These are phyloP conservation scores for Phytopythium sindhum DNA, from an alignment of 352 stramenopile species.

Conservation along the genomic window DNA sequence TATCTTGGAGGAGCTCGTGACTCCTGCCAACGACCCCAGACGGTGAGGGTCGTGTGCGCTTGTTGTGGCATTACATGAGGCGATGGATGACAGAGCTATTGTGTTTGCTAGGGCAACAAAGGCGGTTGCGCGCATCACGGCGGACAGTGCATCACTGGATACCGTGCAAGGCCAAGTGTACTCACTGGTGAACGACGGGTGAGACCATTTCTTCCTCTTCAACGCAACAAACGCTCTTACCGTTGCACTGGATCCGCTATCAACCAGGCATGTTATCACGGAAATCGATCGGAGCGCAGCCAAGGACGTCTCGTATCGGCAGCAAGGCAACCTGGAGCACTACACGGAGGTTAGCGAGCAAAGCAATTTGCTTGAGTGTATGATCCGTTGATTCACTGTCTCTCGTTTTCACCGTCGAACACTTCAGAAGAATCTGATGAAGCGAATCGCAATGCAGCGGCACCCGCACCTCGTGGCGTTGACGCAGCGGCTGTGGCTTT, in stretches of 20 bases:
- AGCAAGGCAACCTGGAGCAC: constrained; percentile 70
- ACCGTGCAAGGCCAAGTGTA: constrained; percentile 55
- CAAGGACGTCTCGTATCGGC: constrained; percentile 46
- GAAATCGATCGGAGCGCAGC: constrained; percentile 24
- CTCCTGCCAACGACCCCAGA: not conserved
- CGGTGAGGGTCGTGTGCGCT: not conserved
- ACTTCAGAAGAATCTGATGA: constrained; percentile 58
- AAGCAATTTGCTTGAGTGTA: not conserved
- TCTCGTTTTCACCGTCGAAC: not conserved
- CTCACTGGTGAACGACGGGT: constrained; percentile 60
- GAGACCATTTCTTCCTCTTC: not conserved
- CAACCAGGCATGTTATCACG: constrained; percentile 53
- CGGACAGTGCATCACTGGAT: constrained; percentile 29
- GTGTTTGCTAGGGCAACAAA: constrained; percentile 12
- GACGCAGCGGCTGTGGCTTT: constrained; percentile 69
- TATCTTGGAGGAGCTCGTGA: not conserved
- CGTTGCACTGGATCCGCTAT: not conserved
- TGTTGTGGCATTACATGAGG: not conserved
- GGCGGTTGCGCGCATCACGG: constrained; percentile 36
- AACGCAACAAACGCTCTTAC: not conserved
- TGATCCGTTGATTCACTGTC: not conserved
- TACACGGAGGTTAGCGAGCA: constrained; percentile 59
- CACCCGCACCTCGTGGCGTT: constrained; percentile 66
- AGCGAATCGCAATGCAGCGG: constrained; percentile 52
- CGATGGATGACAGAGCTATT: not conserved